Conservation (phyloP, 352 stramenopile genomes). For the Elongisporangium anandrum region DNA sequence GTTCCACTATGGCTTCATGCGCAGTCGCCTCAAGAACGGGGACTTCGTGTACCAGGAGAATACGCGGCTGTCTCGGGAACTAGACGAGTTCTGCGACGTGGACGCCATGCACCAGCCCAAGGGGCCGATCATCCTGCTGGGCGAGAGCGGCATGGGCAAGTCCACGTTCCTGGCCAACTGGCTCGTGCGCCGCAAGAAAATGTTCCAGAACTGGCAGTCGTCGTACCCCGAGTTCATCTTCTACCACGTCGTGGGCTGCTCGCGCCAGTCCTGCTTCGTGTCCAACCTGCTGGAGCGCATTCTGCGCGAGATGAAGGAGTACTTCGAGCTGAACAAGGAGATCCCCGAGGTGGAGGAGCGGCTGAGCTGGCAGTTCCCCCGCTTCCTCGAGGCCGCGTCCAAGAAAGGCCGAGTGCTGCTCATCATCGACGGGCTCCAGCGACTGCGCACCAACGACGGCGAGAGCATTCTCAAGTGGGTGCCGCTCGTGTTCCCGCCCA, state of each 20-base stretch:
- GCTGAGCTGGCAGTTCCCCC: slow-evolving; percentile 89
- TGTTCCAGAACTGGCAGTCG: slow-evolving; percentile 83
- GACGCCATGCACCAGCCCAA: slow-evolving; percentile 81
- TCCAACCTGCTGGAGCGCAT: slow-evolving; percentile 86
- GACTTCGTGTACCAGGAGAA: slow-evolving; percentile 82
- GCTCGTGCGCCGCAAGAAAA: slow-evolving; percentile 79
- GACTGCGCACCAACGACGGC: slow-evolving; percentile 79
- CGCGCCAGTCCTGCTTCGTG: slow-evolving; percentile 79
- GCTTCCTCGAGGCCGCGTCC: slow-evolving; percentile 85
- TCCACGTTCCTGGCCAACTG: slow-evolving; percentile 78
- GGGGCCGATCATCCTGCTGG: slow-evolving; percentile 67
- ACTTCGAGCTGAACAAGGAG: slow-evolving; percentile 88
- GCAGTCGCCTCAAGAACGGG: slow-evolving; percentile 48
- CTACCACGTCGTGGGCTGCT: slow-evolving; percentile 88
- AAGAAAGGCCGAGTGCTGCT: slow-evolving; percentile 90
- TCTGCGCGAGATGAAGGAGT: slow-evolving; percentile 85
- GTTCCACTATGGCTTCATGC: slow-evolving; percentile 83
- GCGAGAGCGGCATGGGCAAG: slow-evolving; percentile 71
- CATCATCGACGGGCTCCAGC: slow-evolving; percentile 88
- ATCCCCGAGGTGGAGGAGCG: slow-evolving; percentile 83
- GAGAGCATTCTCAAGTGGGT: slow-evolving; percentile 91
- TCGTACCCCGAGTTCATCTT: slow-evolving; percentile 88
- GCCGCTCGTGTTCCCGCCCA: slow-evolving; percentile 80
- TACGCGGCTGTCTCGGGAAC: slow-evolving; percentile 45
- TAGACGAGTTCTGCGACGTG: slow-evolving; percentile 85